A percentile compares a stretch with the other conserved stretches of the same genome.
Conservation (phyloP, 352 stramenopile genomes). For the Phytophthora kernoviae region DNA sequence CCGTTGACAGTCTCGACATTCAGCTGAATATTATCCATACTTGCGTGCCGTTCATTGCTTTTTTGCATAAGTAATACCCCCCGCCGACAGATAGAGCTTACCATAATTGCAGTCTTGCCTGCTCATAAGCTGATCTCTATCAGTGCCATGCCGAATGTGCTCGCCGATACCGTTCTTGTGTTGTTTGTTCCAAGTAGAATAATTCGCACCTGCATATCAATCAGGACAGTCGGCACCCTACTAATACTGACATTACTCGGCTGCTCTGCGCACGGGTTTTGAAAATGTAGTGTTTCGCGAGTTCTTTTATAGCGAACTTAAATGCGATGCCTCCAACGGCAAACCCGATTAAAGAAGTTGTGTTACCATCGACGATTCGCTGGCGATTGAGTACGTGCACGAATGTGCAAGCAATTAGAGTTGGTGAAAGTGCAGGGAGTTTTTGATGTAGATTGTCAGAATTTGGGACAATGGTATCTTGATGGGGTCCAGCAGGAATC, state of each 20-base stretch:
- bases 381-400: slow-evolving; percentile 24
- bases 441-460: slow-evolving; percentile 8
- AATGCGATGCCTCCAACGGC: slow-evolving; percentile 22
- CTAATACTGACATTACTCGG: slow-evolving; percentile 33
- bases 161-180: slow-evolving; percentile 8
- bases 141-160: slow-evolving; percentile 28
- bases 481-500: background rate
- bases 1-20: background rate
- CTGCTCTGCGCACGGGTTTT: slow-evolving; percentile 25
- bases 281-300: slow-evolving; percentile 27
- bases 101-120: slow-evolving; percentile 26
- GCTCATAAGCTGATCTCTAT: slow-evolving; percentile 33
- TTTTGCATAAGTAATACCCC: background rate
- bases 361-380: slow-evolving; percentile 9
- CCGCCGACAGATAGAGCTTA: slow-evolving; percentile 12
- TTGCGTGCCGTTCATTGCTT: background rate
- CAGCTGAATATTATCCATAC: background rate
- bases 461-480: background rate
- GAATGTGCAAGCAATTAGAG: slow-evolving; percentile 17
- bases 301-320: slow-evolving; percentile 40
- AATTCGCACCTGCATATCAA: slow-evolving; percentile 46
- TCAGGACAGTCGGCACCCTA: slow-evolving; percentile 42
- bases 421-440: slow-evolving; percentile 1
- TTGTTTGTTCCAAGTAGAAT: slow-evolving; percentile 29
- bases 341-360: slow-evolving; percentile 9